These are phyloP conservation scores for Apostasia shenzhenica DNA, from an alignment of 106 monocot genomes.

Conservation along the genomic window DNA sequence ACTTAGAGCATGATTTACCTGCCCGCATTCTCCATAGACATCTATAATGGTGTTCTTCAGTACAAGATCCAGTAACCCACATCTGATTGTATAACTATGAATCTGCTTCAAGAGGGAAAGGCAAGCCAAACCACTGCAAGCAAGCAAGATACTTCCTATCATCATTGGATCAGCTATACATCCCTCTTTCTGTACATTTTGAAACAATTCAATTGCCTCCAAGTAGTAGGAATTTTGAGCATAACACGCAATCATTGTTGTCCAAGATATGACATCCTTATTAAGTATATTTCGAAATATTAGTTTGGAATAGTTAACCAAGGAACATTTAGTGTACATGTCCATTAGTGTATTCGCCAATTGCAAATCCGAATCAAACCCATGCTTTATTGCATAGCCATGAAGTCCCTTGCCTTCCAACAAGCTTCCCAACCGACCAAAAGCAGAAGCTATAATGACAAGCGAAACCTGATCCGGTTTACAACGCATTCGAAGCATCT, in stretches of 20 bases:
- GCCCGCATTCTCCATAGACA: conserved; percentile 53
- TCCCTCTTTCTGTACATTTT: conserved; percentile 28
- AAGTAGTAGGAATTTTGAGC: conserved; percentile 30
- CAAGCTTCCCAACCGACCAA: conserved; percentile 43
- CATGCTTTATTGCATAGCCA: conserved; percentile 72
- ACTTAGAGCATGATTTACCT: conserved; percentile 25
- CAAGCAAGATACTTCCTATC: conserved; percentile 47
- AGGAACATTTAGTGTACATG: conserved; percentile 60
- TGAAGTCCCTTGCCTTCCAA: conserved; percentile 58
- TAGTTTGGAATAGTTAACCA: conserved; percentile 23
- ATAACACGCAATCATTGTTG: conserved; percentile 40
- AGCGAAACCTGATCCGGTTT: conserved; percentile 64
- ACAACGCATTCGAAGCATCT: conserved; percentile 34
- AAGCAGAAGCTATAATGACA: conserved; percentile 46
- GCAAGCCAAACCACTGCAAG: conserved; percentile 36
- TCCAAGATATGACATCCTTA: conserved; percentile 67
- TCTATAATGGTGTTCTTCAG: conserved; percentile 59
- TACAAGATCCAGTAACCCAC: conserved; percentile 36
- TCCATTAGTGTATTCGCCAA: conserved; percentile 72
- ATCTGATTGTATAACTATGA: conserved; percentile 47
- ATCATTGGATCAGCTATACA: conserved; percentile 49
- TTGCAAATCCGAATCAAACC: conserved; percentile 50
- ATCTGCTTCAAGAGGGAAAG: conserved; percentile 37
- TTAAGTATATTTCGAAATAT: conserved; percentile 39
- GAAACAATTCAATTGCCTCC: conserved; percentile 44